Percentiles rank a stretch among this genome's conserved stretches.
Evolutionary conservation across 257 asterid species (phyloP).

Genomic region (Solanum chmielewskii): DNA sequence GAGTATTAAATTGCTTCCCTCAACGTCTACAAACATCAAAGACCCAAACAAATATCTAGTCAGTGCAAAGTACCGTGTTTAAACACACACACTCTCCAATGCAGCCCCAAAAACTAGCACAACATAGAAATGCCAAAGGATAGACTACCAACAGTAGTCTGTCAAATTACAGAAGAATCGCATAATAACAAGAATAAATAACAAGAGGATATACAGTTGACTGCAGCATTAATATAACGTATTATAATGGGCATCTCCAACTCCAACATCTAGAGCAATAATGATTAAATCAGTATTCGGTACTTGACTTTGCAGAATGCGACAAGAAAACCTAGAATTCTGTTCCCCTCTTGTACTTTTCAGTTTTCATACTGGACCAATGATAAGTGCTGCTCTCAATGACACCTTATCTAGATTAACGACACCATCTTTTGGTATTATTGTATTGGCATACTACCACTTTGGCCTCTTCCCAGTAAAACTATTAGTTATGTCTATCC

Average conservation of each 20-base stretch:
- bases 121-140: neutral
- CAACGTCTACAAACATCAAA: conserved; percentile 49
- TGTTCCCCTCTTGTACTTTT: neutral
- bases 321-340: neutral
- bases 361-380: neutral
- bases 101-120: neutral
- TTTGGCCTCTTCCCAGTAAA: neutral
- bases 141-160: neutral
- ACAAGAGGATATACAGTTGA: neutral
- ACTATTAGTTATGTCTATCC: neutral
- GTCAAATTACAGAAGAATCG: neutral
- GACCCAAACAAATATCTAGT: neutral
- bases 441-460: neutral
- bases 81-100: neutral
- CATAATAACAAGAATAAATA: neutral
- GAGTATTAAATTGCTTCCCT: conserved; percentile 64
- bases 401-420: neutral
- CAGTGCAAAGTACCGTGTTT: neutral
- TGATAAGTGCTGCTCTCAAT: neutral
- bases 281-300: neutral
- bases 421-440: neutral
- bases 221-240: neutral
- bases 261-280: neutral
- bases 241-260: neutral
- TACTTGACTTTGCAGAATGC: neutral